Base-by-base conservation (phyloP, 1,284 basidiomycete species). In the Ustilago cynodontis region DNA sequence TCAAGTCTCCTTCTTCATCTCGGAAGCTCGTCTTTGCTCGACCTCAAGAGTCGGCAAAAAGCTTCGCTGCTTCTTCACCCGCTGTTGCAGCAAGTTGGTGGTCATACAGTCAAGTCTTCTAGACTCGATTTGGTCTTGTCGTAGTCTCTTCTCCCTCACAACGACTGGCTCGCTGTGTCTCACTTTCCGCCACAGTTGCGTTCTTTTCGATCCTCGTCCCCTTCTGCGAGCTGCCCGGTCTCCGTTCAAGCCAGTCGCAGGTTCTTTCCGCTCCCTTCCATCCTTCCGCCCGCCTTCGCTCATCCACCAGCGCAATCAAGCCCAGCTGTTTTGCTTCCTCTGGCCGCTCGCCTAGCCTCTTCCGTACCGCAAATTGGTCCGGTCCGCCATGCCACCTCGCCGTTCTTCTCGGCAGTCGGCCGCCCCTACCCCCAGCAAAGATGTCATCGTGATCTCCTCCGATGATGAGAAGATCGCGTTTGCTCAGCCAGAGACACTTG, bases 361-460 rank as follows among this genome's bases (percentile, higher is more conserved):
- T n/a, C 26, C 24, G 7, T 35, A 22, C 22, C 47, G n/a, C 47
- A 26, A 29, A n/a, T n/a, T 11, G 18, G 16, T 50, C 33, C 33
- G 41, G 3, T 28, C 22, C 47, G 39, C n/a, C 20, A 72, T 72
- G 70, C 70, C 65, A n/a, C 70, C 70, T 20, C 70, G 70, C 62
- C 70, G 65, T 28, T 72, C 70, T 16, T 13, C 60, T 31, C 70
- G 70, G 20, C 64, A 50, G 52, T 72, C 65, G 65, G 60, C 56
- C 8, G 59, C 41, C 11, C 47, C 64, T 45, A 31, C 53, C 10
- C 22, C 57, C 7, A 64, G 29, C 8, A 57, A 65, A 18, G 64
- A 67, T 13, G 51, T 59, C 47, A 72, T 72, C 16, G 26, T 64
- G 56, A 64, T 72, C 60, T 72, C 70, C 18, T 62, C 56, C 16